phyloP scores from a whole-genome alignment of 371 early-diverging fungal species.

The Zychaea mexicana region DNA sequence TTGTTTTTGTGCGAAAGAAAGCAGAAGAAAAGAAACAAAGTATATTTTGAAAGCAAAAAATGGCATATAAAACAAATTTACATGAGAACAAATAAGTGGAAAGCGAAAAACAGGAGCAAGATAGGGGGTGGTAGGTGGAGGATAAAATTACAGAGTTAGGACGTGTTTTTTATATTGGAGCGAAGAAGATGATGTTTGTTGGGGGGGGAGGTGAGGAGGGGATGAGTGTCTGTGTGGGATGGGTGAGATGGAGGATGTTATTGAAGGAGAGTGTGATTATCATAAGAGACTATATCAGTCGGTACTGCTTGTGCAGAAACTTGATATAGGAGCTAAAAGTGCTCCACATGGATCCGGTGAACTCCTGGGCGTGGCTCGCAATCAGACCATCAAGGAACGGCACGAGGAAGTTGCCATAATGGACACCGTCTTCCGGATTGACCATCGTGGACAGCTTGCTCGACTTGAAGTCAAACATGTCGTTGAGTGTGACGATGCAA shows the following conservation, averaged over 20 bases:
- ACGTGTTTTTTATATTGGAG: too few relatives aligned
- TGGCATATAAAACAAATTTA: conserved; percentile 1
- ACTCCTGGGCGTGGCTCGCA: conserved; percentile 38
- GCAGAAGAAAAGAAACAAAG: background rate
- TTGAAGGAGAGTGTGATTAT: too few relatives aligned
- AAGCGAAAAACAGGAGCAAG: too few relatives aligned
- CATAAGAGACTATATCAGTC: background rate
- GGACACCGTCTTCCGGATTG: conserved; percentile 36
- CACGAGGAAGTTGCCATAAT: conserved; percentile 36
- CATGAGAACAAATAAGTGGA: background rate
- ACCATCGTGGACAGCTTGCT: conserved; percentile 31
- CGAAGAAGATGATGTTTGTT: background rate
- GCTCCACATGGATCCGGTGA: conserved; percentile 36
- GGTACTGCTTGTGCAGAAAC: conserved; percentile 22
- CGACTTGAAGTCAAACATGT: conserved; percentile 28
- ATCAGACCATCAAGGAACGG: conserved; percentile 51
- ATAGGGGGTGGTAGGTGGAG: background rate
- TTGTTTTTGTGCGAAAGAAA: background rate
- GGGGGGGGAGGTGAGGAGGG: too few relatives aligned
- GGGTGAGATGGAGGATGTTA: too few relatives aligned
- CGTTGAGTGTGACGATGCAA: conserved; percentile 40
- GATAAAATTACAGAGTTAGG: background rate
- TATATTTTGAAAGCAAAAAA: too few relatives aligned
- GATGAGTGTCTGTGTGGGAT: too few relatives aligned
- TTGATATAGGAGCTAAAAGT: conserved; percentile 33